Conservation (phyloP, 1,284 basidiomycete species). For the Marasmius oreades region DNA sequence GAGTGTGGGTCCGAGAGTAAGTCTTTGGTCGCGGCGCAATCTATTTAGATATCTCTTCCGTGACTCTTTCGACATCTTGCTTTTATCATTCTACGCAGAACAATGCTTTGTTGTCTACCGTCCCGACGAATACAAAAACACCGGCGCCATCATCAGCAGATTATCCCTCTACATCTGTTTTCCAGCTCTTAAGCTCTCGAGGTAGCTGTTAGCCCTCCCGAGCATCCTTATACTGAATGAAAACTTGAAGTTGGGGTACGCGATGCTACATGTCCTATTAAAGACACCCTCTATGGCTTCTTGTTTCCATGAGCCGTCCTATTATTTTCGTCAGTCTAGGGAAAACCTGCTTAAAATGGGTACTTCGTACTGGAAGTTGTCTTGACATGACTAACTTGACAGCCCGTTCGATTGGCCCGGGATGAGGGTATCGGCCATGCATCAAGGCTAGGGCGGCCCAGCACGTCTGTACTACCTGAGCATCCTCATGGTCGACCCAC, state of each 20-base stretch:
- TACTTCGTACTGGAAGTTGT: conserved; percentile 74
- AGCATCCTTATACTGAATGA: conserved; percentile 92
- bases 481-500: conserved; percentile 86
- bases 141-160: too few relatives aligned
- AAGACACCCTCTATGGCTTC: conserved; percentile 93
- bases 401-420: conserved; percentile 77
- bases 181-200: conserved; percentile 41
- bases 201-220: conserved; percentile 69
- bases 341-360: too few relatives aligned
- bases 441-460: conserved; percentile 93
- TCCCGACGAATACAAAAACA: too few relatives aligned
- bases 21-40: too few relatives aligned
- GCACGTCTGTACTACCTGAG: conserved; percentile 91
- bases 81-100: too few relatives aligned
- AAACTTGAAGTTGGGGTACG: conserved; percentile 96
- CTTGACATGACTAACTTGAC: conserved; percentile 86
- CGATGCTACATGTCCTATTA: conserved; percentile 90
- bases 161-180: too few relatives aligned
- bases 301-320: conserved; percentile 94
- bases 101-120: too few relatives aligned
- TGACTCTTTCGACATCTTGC: background rate
- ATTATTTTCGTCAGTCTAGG: conserved; percentile 47
- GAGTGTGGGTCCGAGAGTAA: too few relatives aligned
- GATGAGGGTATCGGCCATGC: conserved; percentile 82
- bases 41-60: too few relatives aligned